Evolutionary conservation across 179 eudicot species (phyloP), one percentile per base, ranked within the genome.

Genomic region (Patellifolia procumbens): DNA sequence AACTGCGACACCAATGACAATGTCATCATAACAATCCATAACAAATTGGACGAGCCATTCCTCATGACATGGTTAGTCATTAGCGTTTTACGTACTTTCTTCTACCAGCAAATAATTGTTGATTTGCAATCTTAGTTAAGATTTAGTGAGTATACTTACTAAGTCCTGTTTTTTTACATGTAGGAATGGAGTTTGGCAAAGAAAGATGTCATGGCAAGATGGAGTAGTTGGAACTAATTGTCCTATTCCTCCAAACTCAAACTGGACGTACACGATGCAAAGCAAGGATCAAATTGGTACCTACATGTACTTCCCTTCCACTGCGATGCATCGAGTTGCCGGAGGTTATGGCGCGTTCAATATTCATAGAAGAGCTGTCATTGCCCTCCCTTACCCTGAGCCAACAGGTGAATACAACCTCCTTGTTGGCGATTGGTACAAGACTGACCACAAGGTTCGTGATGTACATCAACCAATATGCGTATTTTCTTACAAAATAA

Each of bases 51-150:
- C 55, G 89, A 94, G 76, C 93, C 97, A 71, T 82, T 94, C 73
- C 96, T 94, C 72, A 79, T 94, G 46, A 91, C 98, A 70, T 94
- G 98, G 97, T 93, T 37, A 84, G 93, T 87, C n/a, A n/a, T n/a
- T n/a, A n/a, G n/a, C n/a, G 2, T 10, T 39, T 13, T 10, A 26
- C 4, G 34, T 58, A 26, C 51, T 46, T 15, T 2, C 15, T 46
- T n/a, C n/a, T n/a, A n/a, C n/a, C n/a, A n/a, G n/a, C n/a, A n/a
- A n/a, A n/a, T n/a, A n/a, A n/a, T n/a, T 53, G 3, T 11, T 24
- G 24, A 24, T 56, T 3, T 24, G 15, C 32, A 22, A 56, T 31
- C 29, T 31, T 61, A 9, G 43, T 39, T 9, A 5, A 39, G 8
- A 5, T 39, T 39, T 39, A 39, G 8, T 5, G 8, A 39, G 8